phyloP scores from a whole-genome alignment of 768 basidiomycete species.

The Russula virescens region DNA sequence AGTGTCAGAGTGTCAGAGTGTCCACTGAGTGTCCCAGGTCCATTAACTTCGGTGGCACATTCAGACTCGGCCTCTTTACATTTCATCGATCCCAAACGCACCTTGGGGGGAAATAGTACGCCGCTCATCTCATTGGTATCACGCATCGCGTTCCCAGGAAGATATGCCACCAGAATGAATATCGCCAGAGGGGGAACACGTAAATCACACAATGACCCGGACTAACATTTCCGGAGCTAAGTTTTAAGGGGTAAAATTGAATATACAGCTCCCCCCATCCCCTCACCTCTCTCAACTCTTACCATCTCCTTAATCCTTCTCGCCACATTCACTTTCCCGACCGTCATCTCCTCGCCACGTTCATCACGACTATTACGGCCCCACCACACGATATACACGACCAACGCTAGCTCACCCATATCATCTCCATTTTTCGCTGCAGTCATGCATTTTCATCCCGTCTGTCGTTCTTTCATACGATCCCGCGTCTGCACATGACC shows the following conservation, averaged over 20 bases:
- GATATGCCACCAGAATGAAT: no score
- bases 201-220: not conserved
- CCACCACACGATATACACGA: constrained; percentile 1
- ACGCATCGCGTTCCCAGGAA: no score
- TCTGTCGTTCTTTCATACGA: constrained; percentile 28
- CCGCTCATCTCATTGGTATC: no score
- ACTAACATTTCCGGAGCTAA: not conserved
- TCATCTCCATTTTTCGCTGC: not conserved
- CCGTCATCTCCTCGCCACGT: not conserved
- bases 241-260: not conserved
- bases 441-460: constrained; percentile 47
- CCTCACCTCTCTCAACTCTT: not conserved
- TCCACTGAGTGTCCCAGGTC: no score
- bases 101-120: no score
- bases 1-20: no score
- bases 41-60: no score
- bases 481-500: not conserved
- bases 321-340: not conserved
- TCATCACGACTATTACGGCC: constrained; percentile 4
- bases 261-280: not conserved
- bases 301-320: not conserved
- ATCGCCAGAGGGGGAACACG: not conserved
- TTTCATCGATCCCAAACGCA: no score
- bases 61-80: no score
- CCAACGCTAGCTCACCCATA: not conserved